phyloP scores from a whole-genome alignment of 1,139 yeast genomes.

The Yamadazyma spencermartinsiae region DNA sequence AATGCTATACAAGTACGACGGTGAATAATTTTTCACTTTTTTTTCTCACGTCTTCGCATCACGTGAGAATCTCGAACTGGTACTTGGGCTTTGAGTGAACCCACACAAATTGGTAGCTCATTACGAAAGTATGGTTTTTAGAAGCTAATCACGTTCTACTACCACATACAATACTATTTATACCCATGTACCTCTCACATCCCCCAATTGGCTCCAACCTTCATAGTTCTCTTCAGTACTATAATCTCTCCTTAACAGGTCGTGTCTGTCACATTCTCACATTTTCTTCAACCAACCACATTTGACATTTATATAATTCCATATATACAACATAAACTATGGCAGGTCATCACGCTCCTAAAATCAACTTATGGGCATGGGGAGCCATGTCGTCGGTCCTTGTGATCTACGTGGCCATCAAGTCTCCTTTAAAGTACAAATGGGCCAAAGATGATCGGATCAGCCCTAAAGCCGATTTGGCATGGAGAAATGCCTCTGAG shows the following conservation, averaged over 20 bases:
- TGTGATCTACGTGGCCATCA: conserved; percentile 38
- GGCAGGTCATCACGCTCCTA: conserved; percentile 36
- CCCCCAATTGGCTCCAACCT: too few relatives aligned
- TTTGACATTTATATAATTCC: conserved; percentile 3
- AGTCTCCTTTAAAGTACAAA: conserved; percentile 47
- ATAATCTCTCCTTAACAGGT: too few relatives aligned
- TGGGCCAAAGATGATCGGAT: conserved; percentile 45
- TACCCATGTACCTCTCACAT: too few relatives aligned
- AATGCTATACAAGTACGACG: conserved; percentile 1
- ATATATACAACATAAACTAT: conserved; percentile 4
- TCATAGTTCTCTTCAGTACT: too few relatives aligned
- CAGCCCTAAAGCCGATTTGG: conserved; percentile 52
- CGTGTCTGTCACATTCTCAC: not conserved
- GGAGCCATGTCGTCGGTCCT: conserved; percentile 49
- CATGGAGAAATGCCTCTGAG: conserved; percentile 53
- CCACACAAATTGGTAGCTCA: too few relatives aligned
- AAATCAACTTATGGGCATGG: conserved; percentile 42
- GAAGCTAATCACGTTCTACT: too few relatives aligned
- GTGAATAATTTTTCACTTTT: conserved; percentile 9
- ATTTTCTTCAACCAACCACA: conserved; percentile 25
- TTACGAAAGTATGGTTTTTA: too few relatives aligned
- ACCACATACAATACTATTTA: too few relatives aligned
- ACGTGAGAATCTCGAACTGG: too few relatives aligned
- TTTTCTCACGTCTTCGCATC: conserved; percentile 5
- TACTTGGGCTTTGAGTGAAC: too few relatives aligned